Conservation (phyloP, 2,329 filamentous ascomycete species). For the Trichophyton benhamiae region DNA sequence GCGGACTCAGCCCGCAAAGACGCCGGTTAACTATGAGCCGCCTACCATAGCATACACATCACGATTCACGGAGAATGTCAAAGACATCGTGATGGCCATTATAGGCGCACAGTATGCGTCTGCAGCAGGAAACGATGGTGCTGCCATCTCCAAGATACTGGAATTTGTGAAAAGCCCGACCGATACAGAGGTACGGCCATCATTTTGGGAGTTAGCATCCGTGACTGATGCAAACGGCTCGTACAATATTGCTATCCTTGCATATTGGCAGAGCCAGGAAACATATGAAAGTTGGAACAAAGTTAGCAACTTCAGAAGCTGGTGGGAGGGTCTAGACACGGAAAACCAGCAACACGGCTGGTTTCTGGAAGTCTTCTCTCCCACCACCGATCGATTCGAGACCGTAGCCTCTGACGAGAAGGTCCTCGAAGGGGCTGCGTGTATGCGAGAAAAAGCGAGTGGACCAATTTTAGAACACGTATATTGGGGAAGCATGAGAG, state of each 20-base stretch:
- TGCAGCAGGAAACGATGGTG: slow-evolving; percentile 8
- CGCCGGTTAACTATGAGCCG: slow-evolving; percentile 9
- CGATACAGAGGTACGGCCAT: slow-evolving; percentile 2
- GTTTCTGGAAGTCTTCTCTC: slow-evolving; percentile 35
- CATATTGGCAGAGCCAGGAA: slow-evolving; percentile 28
- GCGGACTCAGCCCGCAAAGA: slow-evolving; percentile 7
- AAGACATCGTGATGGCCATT: slow-evolving; percentile 25
- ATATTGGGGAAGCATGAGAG: slow-evolving; percentile 39
- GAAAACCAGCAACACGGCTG: slow-evolving; percentile 24
- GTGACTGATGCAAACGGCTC: slow-evolving; percentile 22
- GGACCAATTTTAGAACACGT: slow-evolving; percentile 33
- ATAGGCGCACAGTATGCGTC: slow-evolving; percentile 22
- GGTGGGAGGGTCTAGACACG: slow-evolving; percentile 27
- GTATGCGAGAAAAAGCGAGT: slow-evolving; percentile 29
- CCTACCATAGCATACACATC: slow-evolving; percentile 13
- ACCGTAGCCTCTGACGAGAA: slow-evolving; percentile 31
- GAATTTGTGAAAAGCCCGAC: slow-evolving; percentile 10
- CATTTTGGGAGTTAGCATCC: slow-evolving; percentile 24
- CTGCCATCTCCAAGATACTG: slow-evolving; percentile 11
- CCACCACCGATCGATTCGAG: slow-evolving; percentile 34
- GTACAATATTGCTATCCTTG: slow-evolving; percentile 27
- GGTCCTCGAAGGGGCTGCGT: slow-evolving; percentile 30
- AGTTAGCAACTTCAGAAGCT: slow-evolving; percentile 26
- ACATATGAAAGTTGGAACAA: slow-evolving; percentile 23
- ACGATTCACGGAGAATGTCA: slow-evolving; percentile 22